Conservation (phyloP, 2,329 filamentous ascomycete species). For the Cryphonectria japonica region DNA sequence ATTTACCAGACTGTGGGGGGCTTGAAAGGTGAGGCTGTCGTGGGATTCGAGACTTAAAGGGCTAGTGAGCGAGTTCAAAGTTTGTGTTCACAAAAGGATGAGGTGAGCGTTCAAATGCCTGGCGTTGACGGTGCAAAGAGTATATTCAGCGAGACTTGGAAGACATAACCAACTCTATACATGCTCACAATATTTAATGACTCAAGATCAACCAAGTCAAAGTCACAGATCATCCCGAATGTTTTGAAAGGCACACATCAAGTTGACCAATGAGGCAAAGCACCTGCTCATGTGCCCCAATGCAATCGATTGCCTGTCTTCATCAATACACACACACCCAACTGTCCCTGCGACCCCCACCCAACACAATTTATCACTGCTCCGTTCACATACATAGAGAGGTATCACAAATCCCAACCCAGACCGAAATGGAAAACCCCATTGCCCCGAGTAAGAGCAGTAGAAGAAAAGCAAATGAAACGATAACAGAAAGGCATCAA, state of each 20-base stretch:
- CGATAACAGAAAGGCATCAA: not conserved
- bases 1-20: too few species aligned
- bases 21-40: too few species aligned
- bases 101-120: too few species aligned
- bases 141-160: not conserved
- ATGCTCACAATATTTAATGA: too few species aligned
- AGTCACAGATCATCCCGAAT: too few species aligned
- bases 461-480: not conserved
- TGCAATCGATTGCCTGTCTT: not conserved
- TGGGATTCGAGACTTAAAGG: not conserved
- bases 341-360: not conserved
- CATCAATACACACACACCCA: not conserved
- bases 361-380: not conserved
- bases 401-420: not conserved
- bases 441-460: not conserved
- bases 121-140: not conserved
- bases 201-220: not conserved
- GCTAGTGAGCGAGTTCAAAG: slow-evolving; percentile 43
- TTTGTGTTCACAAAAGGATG: slow-evolving; percentile 25
- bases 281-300: not conserved
- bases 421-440: not conserved
- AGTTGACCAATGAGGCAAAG: not conserved
- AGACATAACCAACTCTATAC: not conserved
- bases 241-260: too few species aligned
- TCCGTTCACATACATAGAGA: not conserved